Evolutionary conservation across 2,329 filamentous ascomycete genomes (phyloP).

Genomic region (Clonostachys byssicola): DNA sequence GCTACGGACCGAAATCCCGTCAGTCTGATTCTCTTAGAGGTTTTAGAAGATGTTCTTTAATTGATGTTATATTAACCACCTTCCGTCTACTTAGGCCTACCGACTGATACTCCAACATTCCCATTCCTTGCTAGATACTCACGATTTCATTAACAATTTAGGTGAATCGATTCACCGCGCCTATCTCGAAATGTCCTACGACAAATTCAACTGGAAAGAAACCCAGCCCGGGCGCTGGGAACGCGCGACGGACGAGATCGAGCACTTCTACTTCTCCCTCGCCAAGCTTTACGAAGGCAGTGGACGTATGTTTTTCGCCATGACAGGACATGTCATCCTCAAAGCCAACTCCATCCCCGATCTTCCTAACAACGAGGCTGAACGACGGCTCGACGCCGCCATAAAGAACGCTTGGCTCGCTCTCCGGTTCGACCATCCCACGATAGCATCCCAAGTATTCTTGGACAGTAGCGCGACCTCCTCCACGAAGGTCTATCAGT

Average conservation of each 20-base stretch:
- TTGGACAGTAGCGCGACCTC: slow-evolving; percentile 8
- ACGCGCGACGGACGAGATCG: slow-evolving; percentile 31
- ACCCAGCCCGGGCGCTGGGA: slow-evolving; percentile 18
- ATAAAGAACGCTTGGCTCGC: slow-evolving; percentile 24
- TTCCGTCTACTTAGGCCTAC: no score
- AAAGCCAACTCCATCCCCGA: slow-evolving; percentile 4
- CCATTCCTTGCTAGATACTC: no score
- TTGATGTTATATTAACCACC: no score
- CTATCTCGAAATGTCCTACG: background rate
- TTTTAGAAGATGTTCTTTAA: no score
- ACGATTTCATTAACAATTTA: no score
- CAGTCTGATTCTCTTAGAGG: no score
- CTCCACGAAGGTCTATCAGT: slow-evolving; percentile 19
- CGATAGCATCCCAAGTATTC: slow-evolving; percentile 18
- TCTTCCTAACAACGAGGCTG: background rate
- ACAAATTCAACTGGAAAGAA: slow-evolving; percentile 13
- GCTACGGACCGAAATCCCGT: no score
- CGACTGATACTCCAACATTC: no score
- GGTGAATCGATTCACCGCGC: no score
- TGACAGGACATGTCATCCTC: slow-evolving; percentile 30
- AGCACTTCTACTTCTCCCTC: slow-evolving; percentile 31
- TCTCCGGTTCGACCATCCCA: slow-evolving; percentile 23
- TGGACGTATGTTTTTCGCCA: slow-evolving; percentile 32
- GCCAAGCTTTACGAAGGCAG: slow-evolving; percentile 24
- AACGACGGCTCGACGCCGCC: slow-evolving; percentile 16